Evolutionary conservation across 2,329 filamentous ascomycete genomes (phyloP).

Genomic region (Acephala macrosclerotiorum): DNA sequence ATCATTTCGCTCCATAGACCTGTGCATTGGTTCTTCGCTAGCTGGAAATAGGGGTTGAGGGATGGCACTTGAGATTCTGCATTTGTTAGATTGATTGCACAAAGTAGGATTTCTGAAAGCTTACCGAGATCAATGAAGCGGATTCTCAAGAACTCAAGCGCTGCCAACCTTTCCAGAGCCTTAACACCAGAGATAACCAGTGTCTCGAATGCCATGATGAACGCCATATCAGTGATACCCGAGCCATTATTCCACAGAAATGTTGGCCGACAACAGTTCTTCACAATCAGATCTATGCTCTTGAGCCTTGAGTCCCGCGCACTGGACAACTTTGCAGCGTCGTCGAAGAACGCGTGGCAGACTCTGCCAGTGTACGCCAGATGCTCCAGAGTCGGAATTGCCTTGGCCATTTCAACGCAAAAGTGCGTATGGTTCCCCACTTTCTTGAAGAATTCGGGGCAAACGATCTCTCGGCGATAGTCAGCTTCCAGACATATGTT

Average conservation of each 20-base stretch:
- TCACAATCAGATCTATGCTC: constrained; percentile 75
- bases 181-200: constrained; percentile 70
- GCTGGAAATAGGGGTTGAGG: constrained; percentile 75
- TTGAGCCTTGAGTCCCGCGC: constrained; percentile 58
- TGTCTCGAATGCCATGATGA: constrained; percentile 75
- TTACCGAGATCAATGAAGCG: constrained; percentile 77
- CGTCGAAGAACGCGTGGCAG: constrained; percentile 72
- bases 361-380: constrained; percentile 76
- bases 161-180: constrained; percentile 63
- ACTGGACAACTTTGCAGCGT: constrained; percentile 58
- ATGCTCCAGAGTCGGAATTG: constrained; percentile 69
- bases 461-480: constrained; percentile 69
- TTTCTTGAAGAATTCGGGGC: constrained; percentile 67
- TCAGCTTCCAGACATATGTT: constrained; percentile 76
- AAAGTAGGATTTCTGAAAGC: neutral
- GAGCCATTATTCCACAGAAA: constrained; percentile 66
- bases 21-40: constrained; percentile 66
- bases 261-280: constrained; percentile 72
- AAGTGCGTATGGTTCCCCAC: constrained; percentile 66
- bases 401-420: constrained; percentile 67
- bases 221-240: constrained; percentile 75
- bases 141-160: constrained; percentile 71
- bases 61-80: constrained; percentile 74
- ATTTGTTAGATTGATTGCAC: constrained; percentile 21
- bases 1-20: constrained; percentile 78